These are phyloP conservation scores for Cercospora zeina DNA, from an alignment of 2,329 filamentous ascomycete genomes.

Conservation along the genomic window DNA sequence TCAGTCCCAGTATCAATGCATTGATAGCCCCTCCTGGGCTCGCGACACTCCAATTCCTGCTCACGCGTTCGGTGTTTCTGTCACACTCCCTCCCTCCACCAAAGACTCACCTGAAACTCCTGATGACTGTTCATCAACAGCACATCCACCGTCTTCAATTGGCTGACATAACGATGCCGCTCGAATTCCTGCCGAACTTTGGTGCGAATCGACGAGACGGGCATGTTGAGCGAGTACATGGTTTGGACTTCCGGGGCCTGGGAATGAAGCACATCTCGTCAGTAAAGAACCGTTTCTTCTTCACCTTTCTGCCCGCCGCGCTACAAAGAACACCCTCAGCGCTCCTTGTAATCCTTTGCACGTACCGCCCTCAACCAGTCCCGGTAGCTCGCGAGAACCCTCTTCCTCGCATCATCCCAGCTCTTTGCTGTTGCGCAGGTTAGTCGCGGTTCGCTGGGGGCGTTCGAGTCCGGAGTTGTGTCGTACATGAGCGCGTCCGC, in stretches of 20 bases:
- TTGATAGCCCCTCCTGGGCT: not conserved
- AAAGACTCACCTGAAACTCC: constrained; percentile 79
- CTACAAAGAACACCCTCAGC: not conserved
- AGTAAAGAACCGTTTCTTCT: constrained; percentile 9
- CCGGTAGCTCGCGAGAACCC: constrained; percentile 86
- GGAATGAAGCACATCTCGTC: not conserved
- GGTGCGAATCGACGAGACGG: constrained; percentile 82
- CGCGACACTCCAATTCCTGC: constrained; percentile 6
- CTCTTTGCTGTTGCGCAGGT: constrained; percentile 66
- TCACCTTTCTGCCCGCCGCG: not conserved
- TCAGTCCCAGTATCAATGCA: not conserved
- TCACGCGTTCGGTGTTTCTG: not conserved
- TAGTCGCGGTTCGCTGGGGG: constrained; percentile 14
- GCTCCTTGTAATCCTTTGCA: not conserved
- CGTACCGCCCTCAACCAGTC: constrained; percentile 95
- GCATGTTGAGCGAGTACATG: constrained; percentile 92
- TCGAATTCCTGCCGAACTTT: constrained; percentile 97
- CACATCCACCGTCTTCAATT: constrained; percentile 84
- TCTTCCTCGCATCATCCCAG: constrained; percentile 82
- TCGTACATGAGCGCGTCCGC: constrained; percentile 55
- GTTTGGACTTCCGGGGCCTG: constrained; percentile 95
- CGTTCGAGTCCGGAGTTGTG: not conserved
- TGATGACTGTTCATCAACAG: constrained; percentile 86
- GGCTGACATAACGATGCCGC: constrained; percentile 87
- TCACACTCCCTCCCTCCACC: too few species aligned